phyloP scores from a whole-genome alignment of 2,329 filamentous ascomycete species.

The Paecilomyces fulvus region DNA sequence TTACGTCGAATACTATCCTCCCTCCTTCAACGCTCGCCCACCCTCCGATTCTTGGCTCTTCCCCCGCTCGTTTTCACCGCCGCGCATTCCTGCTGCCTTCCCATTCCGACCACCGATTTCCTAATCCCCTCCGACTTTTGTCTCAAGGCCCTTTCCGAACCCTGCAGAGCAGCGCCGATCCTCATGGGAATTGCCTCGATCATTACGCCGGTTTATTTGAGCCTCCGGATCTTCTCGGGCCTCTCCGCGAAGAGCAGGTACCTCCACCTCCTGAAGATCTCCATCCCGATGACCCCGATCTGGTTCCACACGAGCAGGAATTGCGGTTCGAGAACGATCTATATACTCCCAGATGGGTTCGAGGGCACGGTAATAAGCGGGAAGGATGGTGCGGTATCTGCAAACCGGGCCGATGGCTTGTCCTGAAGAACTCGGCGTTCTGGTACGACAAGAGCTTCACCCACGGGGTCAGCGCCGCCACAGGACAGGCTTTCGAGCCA shows the following conservation, averaged over 20 bases:
- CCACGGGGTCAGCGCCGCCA: constrained; percentile 76
- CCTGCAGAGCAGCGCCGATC: constrained; percentile 66
- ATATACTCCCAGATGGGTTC: constrained; percentile 76
- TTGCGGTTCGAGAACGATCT: constrained; percentile 71
- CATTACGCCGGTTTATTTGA: constrained; percentile 68
- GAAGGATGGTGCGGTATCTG: constrained; percentile 88
- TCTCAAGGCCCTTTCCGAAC: constrained; percentile 66
- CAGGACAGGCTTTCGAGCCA: constrained; percentile 68
- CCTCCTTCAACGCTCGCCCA: constrained; percentile 3
- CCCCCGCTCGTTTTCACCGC: constrained; percentile 5
- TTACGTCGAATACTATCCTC: constrained; percentile 41
- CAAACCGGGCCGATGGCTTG: constrained; percentile 76
- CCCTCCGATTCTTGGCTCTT: neutral
- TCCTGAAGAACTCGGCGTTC: constrained; percentile 82
- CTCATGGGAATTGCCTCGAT: constrained; percentile 45
- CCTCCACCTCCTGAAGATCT: constrained; percentile 72
- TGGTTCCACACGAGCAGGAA: constrained; percentile 70
- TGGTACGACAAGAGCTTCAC: constrained; percentile 93
- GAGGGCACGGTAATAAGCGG: constrained; percentile 77
- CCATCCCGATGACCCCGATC: constrained; percentile 66
- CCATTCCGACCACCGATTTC: constrained; percentile 46
- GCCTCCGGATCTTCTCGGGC: constrained; percentile 68
- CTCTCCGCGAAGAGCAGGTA: constrained; percentile 63
- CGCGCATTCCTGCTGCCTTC: constrained; percentile 34
- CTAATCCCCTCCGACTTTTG: constrained; percentile 51